Base-by-base conservation (phyloP, 495 filamentous ascomycete genomes). In the Penicillium psychrofluorescens region DNA sequence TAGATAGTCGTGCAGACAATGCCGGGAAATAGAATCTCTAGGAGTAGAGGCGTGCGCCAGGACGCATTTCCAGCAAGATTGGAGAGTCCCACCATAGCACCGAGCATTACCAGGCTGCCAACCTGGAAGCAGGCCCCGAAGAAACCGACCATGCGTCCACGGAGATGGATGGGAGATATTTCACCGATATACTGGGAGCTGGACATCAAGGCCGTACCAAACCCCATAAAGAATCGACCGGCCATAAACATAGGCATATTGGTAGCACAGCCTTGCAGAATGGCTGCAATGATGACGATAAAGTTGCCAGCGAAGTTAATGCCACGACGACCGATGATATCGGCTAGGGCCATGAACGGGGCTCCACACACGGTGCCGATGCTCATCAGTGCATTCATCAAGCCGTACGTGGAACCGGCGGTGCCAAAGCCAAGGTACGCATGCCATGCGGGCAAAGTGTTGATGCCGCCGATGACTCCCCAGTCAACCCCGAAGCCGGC, bases 111-210 rank as follows among this genome's bases (percentile, higher is more conserved):
- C 27, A 72, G 40, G 58, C 59, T 59, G 4, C 68, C 67, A 7
- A 70, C 46, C 39, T 70, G 65, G 50, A 64, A 70, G 41, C 63
- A 72, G 11, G 68, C 66, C 11, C 67, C 68, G 22, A 67, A 69
- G n/a, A 70, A 55, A 31, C 66, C 68, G 10, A 68, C 66, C 53
- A 70, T 55, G n/a, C 59, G 50, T 49, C 68, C 68, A 36, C 66
- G 61, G 7, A 70, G 62, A 45, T 70, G 66, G 10, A 67, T 43
- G n/a, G 68, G 65, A 6, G 66, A 53, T 36, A 71, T 59, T 34
- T 71, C 68, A 40, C 61, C 68, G 48, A 70, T 68, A 40, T 69
- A 72, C 40, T 70, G 67, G 1, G 66, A 68, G 42, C 54, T 56
- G 16, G 61, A 62, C 55, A 68, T 59, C 10, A 71, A 37, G 8